Base-by-base conservation (phyloP, 208 protist genomes). In the Sergeia podlipaevii region DNA sequence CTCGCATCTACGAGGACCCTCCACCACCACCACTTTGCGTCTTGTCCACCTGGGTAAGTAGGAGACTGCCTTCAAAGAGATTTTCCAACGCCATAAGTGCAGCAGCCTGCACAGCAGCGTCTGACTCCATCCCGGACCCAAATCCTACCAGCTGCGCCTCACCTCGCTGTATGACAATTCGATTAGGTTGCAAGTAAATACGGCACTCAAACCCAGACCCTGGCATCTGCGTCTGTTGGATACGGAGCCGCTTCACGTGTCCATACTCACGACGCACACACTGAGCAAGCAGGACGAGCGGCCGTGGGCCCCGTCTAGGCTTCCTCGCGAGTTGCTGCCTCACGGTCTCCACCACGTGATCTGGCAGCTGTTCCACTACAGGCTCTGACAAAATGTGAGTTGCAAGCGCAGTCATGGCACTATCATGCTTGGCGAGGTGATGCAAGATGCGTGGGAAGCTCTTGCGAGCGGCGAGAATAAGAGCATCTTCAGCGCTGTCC, bases 101-200 rank as follows among this genome's bases (percentile, higher is more conserved):
- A 2, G 88, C 88, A 23, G 49, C 61, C 42, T 95, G 47, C 36
- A 92, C 53, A 10, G 88, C 88, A n/a, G n/a, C n/a, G n/a, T n/a
- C n/a, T n/a, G n/a, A n/a, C 11, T 80, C 64, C 1, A 58, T 17
- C 21, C 67, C 41, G 5, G 55, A 57, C 18, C 75, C 88, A 57
- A 78, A 87, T 29, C 88, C 87, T 8, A 91, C 71, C 10, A 95
- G 54, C 58, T 95, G 88, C 17, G 70, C 68, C 30, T 80, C 71
- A 0, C 81, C 77, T 28, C 70, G 67, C 29, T 65, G 69, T 49
- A 69, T 56, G 55, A 71, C 60, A 29, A 59, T 50, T 24, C 21
- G 36, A 28, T 65, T 66, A 5, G 26, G 45, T n/a, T 91, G 84
- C 33, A 89, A 57, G 42, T 88, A 89, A 44, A 89, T 70, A 30